Evolutionary conservation across 192 early-diverging fungal species (phyloP).

Genomic region (Coemansia sp.): DNA sequence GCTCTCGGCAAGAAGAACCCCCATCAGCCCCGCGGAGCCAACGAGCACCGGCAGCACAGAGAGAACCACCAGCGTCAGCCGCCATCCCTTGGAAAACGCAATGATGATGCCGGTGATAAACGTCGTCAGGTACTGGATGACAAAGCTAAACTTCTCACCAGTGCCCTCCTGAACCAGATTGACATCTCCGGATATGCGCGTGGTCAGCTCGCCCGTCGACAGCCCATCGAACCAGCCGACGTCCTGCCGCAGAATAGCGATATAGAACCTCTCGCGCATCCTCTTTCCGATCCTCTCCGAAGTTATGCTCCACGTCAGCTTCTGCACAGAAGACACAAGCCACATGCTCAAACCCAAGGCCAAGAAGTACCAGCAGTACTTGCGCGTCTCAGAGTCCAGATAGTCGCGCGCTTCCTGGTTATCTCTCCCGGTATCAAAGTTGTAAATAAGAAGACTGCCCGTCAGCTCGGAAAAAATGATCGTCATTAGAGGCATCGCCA

Average conservation of each 20-base stretch:
- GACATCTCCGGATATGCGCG: conserved; percentile 82
- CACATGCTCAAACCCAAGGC: conserved; percentile 23
- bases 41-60: conserved; percentile 73
- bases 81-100: conserved; percentile 80
- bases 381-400: conserved; percentile 39
- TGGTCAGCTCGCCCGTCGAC: conserved; percentile 77
- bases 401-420: conserved; percentile 13
- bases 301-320: conserved; percentile 23
- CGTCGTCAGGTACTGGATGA: conserved; percentile 59
- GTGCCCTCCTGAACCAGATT: conserved; percentile 86
- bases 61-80: conserved; percentile 76
- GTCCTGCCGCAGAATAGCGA: conserved; percentile 79
- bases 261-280: conserved; percentile 71
- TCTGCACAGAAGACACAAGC: conserved; percentile 18
- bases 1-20: conserved; percentile 51
- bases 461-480: conserved; percentile 42
- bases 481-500: conserved; percentile 53
- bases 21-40: conserved; percentile 55
- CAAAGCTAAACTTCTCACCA: conserved; percentile 76
- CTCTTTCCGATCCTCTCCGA: conserved; percentile 67
- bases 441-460: conserved; percentile 25
- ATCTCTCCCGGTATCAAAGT: not conserved
- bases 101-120: conserved; percentile 74
- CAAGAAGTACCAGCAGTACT: conserved; percentile 49
- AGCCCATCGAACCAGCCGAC: conserved; percentile 82